Percentiles rank a stretch among this genome's conserved stretches.
These are phyloP conservation scores for Ramularia endophylla DNA, from an alignment of 2,329 filamentous ascomycete species.

Conservation along the genomic window DNA sequence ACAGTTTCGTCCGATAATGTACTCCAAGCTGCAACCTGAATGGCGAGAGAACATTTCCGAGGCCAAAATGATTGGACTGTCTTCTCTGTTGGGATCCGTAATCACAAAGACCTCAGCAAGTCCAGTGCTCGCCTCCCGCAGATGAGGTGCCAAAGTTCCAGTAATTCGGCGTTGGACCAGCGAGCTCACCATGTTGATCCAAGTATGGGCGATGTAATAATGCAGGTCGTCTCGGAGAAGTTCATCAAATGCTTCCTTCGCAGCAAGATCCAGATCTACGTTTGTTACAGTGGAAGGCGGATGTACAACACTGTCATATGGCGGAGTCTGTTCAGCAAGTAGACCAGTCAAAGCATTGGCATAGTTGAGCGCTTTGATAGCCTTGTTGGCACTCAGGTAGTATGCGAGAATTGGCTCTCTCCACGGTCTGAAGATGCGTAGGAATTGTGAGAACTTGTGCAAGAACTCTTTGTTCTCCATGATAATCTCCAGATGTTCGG, in stretches of 20 bases:
- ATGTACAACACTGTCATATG: constrained; percentile 41
- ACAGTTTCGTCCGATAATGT: constrained; percentile 69
- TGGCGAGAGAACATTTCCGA: constrained; percentile 69
- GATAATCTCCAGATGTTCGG: constrained; percentile 57
- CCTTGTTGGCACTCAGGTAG: constrained; percentile 65
- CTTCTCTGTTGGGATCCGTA: constrained; percentile 63
- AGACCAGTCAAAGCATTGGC: constrained; percentile 60
- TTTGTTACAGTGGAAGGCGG: constrained; percentile 34
- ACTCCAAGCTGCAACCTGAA: constrained; percentile 67
- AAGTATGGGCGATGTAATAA: constrained; percentile 63
- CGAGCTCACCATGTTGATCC: constrained; percentile 59
- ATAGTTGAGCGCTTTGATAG: constrained; percentile 62
- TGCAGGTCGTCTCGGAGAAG: constrained; percentile 63
- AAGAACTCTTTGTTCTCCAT: constrained; percentile 59
- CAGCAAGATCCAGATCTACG: constrained; percentile 53
- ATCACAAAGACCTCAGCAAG: constrained; percentile 71
- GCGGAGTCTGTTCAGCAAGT: constrained; percentile 38
- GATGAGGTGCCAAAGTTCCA: constrained; percentile 56
- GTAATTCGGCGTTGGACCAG: constrained; percentile 63
- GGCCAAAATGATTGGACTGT: constrained; percentile 71
- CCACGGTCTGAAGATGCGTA: constrained; percentile 51
- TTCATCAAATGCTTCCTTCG: constrained; percentile 55
- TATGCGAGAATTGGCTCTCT: constrained; percentile 62
- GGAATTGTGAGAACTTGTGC: constrained; percentile 59
- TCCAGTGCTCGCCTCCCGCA: constrained; percentile 63